Percentiles rank a stretch among this genome's conserved stretches.
phyloP scores from a whole-genome alignment of 208 protist genomes.

The Leishmania tropica region DNA sequence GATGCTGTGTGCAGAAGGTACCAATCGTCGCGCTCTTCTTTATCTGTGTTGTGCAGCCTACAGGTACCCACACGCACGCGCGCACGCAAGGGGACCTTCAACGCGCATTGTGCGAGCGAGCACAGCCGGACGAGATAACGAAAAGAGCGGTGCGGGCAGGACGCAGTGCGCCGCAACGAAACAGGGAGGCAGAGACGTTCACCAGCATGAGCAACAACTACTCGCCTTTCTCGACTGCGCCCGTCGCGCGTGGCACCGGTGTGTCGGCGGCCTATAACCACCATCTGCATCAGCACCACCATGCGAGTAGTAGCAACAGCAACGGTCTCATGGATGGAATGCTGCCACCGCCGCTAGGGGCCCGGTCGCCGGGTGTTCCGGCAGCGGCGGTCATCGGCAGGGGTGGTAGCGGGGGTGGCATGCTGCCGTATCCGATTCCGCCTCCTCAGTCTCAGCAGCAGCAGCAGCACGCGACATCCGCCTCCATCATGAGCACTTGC shows the following conservation, averaged over 20 bases:
- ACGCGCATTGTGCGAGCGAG: background rate
- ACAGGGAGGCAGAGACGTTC: background rate
- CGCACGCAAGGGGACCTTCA: background rate
- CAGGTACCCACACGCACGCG: too few species aligned
- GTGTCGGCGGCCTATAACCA: background rate
- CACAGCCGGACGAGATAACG: background rate
- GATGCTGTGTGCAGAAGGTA: background rate
- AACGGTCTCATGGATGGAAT: slow-evolving; percentile 15
- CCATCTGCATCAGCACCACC: slow-evolving; percentile 6
- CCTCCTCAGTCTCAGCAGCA: slow-evolving; percentile 20
- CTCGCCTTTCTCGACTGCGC: slow-evolving; percentile 24
- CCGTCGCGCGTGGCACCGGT: slow-evolving; percentile 7
- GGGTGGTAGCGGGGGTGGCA: slow-evolving; percentile 1
- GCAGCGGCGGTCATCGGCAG: background rate
- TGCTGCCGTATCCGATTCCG: slow-evolving; percentile 18
- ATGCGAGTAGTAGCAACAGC: slow-evolving; percentile 4
- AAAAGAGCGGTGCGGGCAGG: background rate
- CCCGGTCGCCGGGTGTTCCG: slow-evolving; percentile 4
- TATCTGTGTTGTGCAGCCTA: background rate
- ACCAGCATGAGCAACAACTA: slow-evolving; percentile 28
- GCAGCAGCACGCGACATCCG: background rate
- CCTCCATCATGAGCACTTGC: slow-evolving; percentile 1
- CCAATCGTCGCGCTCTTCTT: background rate
- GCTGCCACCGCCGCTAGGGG: slow-evolving; percentile 1
- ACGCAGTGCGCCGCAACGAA: background rate